phyloP scores from a whole-genome alignment of 2,329 filamentous ascomycete species.

The Ascochyta koolunga region DNA sequence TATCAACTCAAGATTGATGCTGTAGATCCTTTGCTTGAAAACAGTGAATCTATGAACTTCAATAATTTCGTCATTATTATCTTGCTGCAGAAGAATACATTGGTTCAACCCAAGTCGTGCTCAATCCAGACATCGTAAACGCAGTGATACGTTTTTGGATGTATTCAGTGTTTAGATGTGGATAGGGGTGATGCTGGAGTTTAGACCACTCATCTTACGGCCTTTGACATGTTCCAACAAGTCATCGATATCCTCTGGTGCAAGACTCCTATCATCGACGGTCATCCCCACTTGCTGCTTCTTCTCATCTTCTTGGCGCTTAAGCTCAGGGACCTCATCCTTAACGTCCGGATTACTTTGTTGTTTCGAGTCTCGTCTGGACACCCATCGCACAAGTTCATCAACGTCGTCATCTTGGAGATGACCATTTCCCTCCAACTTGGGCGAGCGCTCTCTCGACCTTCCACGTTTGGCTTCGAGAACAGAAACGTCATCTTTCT shows the following conservation, averaged over 20 bases:
- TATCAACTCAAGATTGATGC: too few species aligned
- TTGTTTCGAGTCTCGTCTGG: constrained; percentile 9
- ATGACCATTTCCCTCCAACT: neutral
- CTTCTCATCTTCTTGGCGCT: constrained; percentile 19
- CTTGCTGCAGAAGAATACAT: neutral
- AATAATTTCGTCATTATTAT: too few species aligned
- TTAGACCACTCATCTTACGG: neutral
- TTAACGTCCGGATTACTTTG: constrained; percentile 5
- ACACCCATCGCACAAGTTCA: constrained; percentile 18
- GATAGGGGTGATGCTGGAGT: constrained; percentile 9
- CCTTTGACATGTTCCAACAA: constrained; percentile 7
- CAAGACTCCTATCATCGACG: constrained; percentile 22
- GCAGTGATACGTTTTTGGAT: neutral
- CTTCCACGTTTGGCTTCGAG: constrained; percentile 6
- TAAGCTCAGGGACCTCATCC: neutral
- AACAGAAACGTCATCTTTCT: constrained; percentile 5
- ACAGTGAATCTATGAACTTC: too few species aligned
- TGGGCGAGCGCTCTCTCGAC: constrained; percentile 10
- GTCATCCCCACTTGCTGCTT: constrained; percentile 28
- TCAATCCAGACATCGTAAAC: neutral
- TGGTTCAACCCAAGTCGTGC: neutral
- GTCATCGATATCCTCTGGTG: constrained; percentile 16
- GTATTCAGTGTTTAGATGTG: neutral
- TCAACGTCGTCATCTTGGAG: constrained; percentile 16
- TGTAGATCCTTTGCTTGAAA: too few species aligned